A percentile compares a stretch with the other conserved stretches of the same genome.
Evolutionary conservation across 1,284 basidiomycete species (phyloP).

Genomic region (Irpex lacteus): DNA sequence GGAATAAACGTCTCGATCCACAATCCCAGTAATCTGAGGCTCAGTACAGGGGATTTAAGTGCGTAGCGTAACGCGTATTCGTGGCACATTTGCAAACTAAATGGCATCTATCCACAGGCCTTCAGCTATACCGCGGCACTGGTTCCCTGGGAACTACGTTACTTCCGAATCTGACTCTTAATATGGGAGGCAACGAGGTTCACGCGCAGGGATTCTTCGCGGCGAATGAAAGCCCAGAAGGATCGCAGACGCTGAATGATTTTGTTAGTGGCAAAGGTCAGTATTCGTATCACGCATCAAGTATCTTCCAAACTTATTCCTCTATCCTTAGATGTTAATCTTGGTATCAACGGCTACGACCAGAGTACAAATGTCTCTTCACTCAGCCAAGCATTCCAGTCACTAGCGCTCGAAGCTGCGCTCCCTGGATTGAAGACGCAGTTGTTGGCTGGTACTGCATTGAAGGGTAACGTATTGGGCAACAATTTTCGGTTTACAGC

Average conservation of each 20-base stretch:
- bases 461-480: conserved; percentile 38
- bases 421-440: conserved; percentile 63
- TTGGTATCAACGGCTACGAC: conserved; percentile 55
- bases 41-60: conserved; percentile 62
- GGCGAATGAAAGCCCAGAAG: conserved; percentile 62
- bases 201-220: conserved; percentile 45
- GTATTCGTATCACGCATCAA: neutral
- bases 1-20: conserved; percentile 61
- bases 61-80: conserved; percentile 20
- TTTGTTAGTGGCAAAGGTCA: conserved; percentile 63
- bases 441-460: conserved; percentile 55
- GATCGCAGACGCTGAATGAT: conserved; percentile 63
- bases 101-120: conserved; percentile 29
- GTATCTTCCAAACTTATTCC: neutral
- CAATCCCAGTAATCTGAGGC: conserved; percentile 72
- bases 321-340: conserved; percentile 41
- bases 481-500: neutral
- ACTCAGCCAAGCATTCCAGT: conserved; percentile 60
- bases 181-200: conserved; percentile 57
- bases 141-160: conserved; percentile 55
- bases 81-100: neutral
- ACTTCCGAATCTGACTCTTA: conserved; percentile 56
- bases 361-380: conserved; percentile 63
- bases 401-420: conserved; percentile 54
- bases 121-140: conserved; percentile 56